Percentiles rank a stretch among this genome's conserved stretches.
phyloP scores from a whole-genome alignment of 345 rosid species.

The Raphanus sativus region DNA sequence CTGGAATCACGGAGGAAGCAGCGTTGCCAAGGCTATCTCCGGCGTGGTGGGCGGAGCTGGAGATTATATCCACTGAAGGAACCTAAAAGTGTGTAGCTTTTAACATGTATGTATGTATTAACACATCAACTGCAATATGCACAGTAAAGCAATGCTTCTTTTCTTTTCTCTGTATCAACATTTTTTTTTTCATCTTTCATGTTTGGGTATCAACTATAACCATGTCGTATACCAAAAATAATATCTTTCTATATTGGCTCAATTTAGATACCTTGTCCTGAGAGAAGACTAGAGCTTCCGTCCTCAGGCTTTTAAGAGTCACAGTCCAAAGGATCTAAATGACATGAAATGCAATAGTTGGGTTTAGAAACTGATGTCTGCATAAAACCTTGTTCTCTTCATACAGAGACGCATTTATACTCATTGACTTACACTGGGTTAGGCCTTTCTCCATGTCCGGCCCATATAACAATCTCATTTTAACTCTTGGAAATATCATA shows the following conservation, averaged over 20 bases:
- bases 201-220: background rate
- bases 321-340: background rate
- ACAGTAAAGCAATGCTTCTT: conserved; percentile 9
- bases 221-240: background rate
- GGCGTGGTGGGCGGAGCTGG: conserved; percentile 99
- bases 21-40: conserved; percentile 79
- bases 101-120: background rate
- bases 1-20: conserved; percentile 66
- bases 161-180: conserved; percentile 3
- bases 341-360: background rate
- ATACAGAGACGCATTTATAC: background rate
- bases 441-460: background rate
- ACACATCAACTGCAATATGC: conserved; percentile 18
- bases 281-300: background rate
- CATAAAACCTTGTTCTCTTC: background rate
- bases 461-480: background rate
- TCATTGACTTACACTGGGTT: background rate
- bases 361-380: background rate
- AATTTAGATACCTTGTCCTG: background rate
- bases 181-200: conserved; percentile 1
- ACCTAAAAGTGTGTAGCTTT: conserved; percentile 38
- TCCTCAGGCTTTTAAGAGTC: background rate
- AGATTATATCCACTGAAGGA: conserved; percentile 66
- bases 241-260: background rate
- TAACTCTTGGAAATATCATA: background rate